phyloP scores from a whole-genome alignment of 2,329 filamentous ascomycete genomes.

The Claviceps sp. region DNA sequence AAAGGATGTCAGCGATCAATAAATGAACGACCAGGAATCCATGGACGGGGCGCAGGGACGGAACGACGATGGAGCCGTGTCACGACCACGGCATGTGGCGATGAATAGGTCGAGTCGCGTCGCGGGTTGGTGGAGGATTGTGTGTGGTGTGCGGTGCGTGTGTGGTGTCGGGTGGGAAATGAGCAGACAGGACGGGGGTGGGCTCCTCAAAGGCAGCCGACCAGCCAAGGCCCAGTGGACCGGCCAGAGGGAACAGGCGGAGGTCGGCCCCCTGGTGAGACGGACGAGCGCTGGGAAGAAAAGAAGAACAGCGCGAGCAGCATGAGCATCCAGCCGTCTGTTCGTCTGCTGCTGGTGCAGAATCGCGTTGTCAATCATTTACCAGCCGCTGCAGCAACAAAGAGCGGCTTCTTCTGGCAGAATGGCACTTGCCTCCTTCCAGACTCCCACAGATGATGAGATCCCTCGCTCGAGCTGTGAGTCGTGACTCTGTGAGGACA shows the following conservation, averaged over 20 bases:
- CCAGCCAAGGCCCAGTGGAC: not conserved
- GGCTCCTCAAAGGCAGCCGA: not conserved
- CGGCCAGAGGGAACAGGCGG: not conserved
- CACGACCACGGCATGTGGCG: constrained; percentile 27
- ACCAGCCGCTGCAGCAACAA: not conserved
- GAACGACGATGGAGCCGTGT: constrained; percentile 33
- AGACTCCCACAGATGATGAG: not conserved
- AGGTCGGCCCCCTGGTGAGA: not conserved
- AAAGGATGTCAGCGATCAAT: constrained; percentile 32
- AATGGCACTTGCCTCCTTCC: not conserved
- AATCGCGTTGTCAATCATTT: not conserved
- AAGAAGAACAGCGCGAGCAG: not conserved
- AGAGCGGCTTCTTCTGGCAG: not conserved
- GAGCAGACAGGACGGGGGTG: constrained; percentile 7
- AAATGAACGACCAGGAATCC: constrained; percentile 25
- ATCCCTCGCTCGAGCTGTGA: not conserved
- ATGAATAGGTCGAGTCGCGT: constrained; percentile 26
- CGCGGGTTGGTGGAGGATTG: constrained; percentile 27
- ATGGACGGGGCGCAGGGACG: constrained; percentile 23
- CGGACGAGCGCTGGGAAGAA: not conserved
- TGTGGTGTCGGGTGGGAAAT: constrained; percentile 19
- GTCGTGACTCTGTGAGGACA: not conserved
- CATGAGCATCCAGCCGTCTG: not conserved
- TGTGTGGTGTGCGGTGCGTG: constrained; percentile 12
- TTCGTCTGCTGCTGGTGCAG: not conserved